Conservation (phyloP, 805 yeast genomes). For the Kodamaea lidongshanica region DNA sequence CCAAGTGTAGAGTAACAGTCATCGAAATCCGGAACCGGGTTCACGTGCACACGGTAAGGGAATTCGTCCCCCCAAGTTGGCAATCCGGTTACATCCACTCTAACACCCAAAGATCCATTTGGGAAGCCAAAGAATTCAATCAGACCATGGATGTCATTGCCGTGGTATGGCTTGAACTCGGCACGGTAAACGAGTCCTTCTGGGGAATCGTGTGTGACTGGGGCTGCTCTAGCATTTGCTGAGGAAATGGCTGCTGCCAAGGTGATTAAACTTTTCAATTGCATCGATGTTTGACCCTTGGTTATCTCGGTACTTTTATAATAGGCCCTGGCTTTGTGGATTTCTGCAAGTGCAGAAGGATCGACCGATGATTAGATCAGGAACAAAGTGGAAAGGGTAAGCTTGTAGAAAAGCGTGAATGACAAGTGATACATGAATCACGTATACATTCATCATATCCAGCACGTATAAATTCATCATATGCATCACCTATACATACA, state of each 20-base stretch:
- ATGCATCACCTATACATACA: too few species aligned
- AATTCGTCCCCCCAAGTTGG: conserved; percentile 29
- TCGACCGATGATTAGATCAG: too few species aligned
- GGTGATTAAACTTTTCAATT: too few species aligned
- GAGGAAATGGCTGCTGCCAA: conserved; percentile 5
- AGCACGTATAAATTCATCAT: too few species aligned
- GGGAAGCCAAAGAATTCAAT: conserved; percentile 24
- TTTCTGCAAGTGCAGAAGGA: too few species aligned
- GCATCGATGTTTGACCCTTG: too few species aligned
- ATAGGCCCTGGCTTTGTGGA: too few species aligned
- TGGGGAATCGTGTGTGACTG: conserved; percentile 26
- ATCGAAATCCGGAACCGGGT: conserved; percentile 31
- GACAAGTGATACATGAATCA: too few species aligned
- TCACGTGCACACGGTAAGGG: conserved; percentile 34
- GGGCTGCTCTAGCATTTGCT: conserved; percentile 18
- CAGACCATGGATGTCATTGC: conserved; percentile 20
- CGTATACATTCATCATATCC: too few species aligned
- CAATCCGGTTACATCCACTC: conserved; percentile 26
- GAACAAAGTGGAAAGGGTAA: too few species aligned
- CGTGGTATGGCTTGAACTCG: conserved; percentile 15
- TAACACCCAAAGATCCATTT: conserved; percentile 30
- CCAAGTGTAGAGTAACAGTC: conserved; percentile 26
- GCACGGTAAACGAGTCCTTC: conserved; percentile 24
- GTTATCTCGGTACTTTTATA: too few species aligned
- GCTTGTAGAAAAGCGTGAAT: too few species aligned